phyloP scores from a whole-genome alignment of 495 filamentous ascomycete genomes.

The Neurospora tetraspora region DNA sequence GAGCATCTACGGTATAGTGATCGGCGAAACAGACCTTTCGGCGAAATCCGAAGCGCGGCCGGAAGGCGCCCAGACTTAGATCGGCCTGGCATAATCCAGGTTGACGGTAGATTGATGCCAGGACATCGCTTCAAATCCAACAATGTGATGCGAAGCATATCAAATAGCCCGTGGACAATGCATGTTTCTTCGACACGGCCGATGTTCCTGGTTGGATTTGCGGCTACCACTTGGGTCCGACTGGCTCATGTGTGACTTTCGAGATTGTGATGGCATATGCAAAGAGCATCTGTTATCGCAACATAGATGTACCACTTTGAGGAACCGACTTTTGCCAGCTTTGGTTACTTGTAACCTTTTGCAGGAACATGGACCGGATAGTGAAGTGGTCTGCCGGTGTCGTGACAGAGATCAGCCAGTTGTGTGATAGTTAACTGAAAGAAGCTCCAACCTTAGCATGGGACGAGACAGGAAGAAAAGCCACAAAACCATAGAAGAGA shows the following conservation, averaged over 20 bases:
- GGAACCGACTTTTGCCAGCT: neutral
- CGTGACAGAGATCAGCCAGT: neutral
- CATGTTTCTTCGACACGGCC: neutral
- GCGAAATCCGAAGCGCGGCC: slow-evolving; percentile 10
- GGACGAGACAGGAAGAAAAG: neutral
- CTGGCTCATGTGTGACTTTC: neutral
- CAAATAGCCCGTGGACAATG: neutral
- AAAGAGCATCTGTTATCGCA: neutral
- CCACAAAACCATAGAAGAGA: neutral
- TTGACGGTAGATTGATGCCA: neutral
- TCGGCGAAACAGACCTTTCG: slow-evolving; percentile 5
- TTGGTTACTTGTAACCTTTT: neutral
- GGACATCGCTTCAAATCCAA: neutral
- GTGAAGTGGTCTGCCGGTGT: neutral
- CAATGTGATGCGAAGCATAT: neutral
- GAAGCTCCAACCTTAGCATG: neutral
- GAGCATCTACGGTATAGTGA: neutral
- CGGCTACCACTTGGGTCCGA: neutral
- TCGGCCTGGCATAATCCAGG: neutral
- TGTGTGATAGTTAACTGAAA: neutral
- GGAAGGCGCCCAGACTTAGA: slow-evolving; percentile 3
- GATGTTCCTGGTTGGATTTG: neutral
- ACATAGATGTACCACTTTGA: neutral
- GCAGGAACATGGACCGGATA: neutral
- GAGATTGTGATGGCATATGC: neutral